Conservation (phyloP, 163 green algal genomes). For the Trebouxia gelatinosa region DNA sequence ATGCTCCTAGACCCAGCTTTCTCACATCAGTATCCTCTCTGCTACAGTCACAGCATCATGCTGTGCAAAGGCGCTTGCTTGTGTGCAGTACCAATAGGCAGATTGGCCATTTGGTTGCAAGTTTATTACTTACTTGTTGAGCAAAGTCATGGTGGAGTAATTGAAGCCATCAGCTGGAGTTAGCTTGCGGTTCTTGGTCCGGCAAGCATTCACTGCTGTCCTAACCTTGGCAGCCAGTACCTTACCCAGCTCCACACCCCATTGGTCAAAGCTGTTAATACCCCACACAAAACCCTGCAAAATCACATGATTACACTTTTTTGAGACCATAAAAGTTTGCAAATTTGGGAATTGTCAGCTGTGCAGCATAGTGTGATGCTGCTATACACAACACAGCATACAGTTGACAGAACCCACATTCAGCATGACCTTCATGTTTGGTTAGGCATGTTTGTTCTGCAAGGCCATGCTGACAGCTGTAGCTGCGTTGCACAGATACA, state of each 20-base stretch:
- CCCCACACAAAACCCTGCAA: constrained; percentile 96
- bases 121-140: constrained; percentile 73
- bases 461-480: too few relatives aligned
- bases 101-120: neutral
- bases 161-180: constrained; percentile 89
- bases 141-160: constrained; percentile 83
- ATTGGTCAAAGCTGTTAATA: constrained; percentile 99
- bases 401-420: too few relatives aligned
- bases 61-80: neutral
- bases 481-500: too few relatives aligned
- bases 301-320: neutral
- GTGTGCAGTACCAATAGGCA: neutral
- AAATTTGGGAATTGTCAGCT: too few relatives aligned
- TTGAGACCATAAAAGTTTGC: too few relatives aligned
- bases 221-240: constrained; percentile 81
- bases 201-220: constrained; percentile 69
- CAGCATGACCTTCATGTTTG: too few relatives aligned
- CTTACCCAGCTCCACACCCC: constrained; percentile 99
- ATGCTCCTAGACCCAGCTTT: neutral
- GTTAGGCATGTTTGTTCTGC: too few relatives aligned
- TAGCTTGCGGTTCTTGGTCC: constrained; percentile 72
- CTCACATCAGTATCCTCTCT: neutral
- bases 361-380: too few relatives aligned
- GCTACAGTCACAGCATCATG: neutral
- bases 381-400: too few relatives aligned